Evolutionary conservation across 139 green algal species (phyloP).

Genomic region (Bryopsis sp.): DNA sequence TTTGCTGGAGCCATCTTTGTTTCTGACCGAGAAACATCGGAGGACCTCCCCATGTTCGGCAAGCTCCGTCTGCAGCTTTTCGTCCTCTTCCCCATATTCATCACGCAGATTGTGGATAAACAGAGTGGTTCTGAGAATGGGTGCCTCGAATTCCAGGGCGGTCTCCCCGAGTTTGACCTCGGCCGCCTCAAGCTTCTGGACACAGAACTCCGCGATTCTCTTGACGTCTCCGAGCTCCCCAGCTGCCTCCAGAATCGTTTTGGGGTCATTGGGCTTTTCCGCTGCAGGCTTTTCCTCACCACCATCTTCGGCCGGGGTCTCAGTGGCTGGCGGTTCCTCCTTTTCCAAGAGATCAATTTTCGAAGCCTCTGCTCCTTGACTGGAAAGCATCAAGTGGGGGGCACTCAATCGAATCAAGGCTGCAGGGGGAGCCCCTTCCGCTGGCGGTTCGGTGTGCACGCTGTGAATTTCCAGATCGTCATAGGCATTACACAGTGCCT

Average conservation of each 20-base stretch:
- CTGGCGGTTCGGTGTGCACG: background rate
- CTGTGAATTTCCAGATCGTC: background rate
- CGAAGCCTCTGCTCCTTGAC: too few species aligned
- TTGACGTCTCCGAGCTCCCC: slow-evolving; percentile 2
- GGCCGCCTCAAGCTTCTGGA: background rate
- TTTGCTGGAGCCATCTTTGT: slow-evolving; percentile 15
- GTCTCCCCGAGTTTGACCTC: background rate
- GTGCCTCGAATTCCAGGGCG: slow-evolving; percentile 9
- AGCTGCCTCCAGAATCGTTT: background rate
- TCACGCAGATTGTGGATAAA: slow-evolving; percentile 18
- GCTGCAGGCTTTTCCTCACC: background rate
- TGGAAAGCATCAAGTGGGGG: too few species aligned
- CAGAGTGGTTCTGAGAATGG: slow-evolving; percentile 8
- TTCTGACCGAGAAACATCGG: slow-evolving; percentile 15
- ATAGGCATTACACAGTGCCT: background rate
- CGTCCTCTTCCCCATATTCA: slow-evolving; percentile 11
- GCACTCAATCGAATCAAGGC: slow-evolving; percentile 9
- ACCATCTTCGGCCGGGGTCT: background rate
- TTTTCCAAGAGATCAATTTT: too few species aligned
- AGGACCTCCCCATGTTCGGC: background rate
- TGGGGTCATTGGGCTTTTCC: background rate
- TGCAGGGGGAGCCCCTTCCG: background rate
- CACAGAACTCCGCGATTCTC: background rate
- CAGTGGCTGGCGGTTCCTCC: background rate
- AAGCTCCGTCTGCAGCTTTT: slow-evolving; percentile 2